A percentile compares a stretch with the other conserved stretches of the same genome.
phyloP scores from a whole-genome alignment of 2,329 filamentous ascomycete genomes.

The Xylariaceae sp. region DNA sequence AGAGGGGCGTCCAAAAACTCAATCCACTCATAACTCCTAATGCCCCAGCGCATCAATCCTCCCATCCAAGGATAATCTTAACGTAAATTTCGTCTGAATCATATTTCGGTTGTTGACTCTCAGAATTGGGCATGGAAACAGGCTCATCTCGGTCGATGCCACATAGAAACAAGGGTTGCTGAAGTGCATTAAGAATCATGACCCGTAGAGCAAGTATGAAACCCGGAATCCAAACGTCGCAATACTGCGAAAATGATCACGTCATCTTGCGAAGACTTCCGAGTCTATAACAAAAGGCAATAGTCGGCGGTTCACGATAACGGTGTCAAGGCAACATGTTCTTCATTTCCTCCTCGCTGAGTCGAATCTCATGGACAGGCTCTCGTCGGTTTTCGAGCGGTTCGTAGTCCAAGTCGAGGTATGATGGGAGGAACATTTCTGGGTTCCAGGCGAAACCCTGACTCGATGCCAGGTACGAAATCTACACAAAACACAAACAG shows the following conservation, averaged over 20 bases:
- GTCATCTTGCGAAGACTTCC: slow-evolving; percentile 29
- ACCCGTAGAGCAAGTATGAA: slow-evolving; percentile 28
- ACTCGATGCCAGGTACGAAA: slow-evolving; percentile 71
- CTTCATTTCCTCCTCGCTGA: slow-evolving; percentile 71
- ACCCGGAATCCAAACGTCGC: slow-evolving; percentile 31
- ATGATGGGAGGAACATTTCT: slow-evolving; percentile 77
- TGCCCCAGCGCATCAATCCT: slow-evolving; percentile 4
- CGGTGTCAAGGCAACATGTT: slow-evolving; percentile 57
- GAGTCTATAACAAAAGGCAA: slow-evolving; percentile 27
- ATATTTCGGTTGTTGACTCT: slow-evolving; percentile 21
- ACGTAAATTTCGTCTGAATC: slow-evolving; percentile 21
- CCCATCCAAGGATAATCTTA: not conserved
- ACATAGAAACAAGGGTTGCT: slow-evolving; percentile 20
- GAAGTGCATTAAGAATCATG: slow-evolving; percentile 22
- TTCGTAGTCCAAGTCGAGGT: slow-evolving; percentile 67
- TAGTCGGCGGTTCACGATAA: not conserved
- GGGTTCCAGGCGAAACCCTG: slow-evolving; percentile 83
- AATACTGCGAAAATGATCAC: slow-evolving; percentile 29
- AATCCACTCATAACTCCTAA: slow-evolving; percentile 13
- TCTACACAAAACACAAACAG: slow-evolving; percentile 41
- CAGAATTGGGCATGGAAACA: slow-evolving; percentile 17
- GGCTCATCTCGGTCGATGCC: slow-evolving; percentile 16
- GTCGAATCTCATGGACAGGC: slow-evolving; percentile 69
- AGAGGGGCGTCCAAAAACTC: slow-evolving; percentile 7
- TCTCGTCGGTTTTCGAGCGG: slow-evolving; percentile 71